Evolutionary conservation across 2,329 filamentous ascomycete genomes (phyloP), one percentile per base, ranked within the genome.

Genomic region (Kalmusia sp.): DNA sequence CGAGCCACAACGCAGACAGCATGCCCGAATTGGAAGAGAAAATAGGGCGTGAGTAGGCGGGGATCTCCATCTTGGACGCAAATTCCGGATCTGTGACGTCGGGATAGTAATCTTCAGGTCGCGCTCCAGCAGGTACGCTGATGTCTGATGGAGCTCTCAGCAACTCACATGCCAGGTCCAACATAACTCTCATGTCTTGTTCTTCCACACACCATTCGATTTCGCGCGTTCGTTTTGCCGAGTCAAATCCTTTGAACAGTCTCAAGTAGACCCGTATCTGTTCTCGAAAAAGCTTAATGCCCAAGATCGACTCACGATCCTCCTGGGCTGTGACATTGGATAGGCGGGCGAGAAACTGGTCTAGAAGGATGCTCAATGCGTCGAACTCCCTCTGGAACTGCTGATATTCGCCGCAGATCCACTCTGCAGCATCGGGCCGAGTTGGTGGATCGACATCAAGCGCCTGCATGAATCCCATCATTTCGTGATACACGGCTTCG

Each of bases 1-100:
- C 60, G 1, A 67, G 50, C 65, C 64, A 72, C 30, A 73, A 52
- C 0, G 59, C 68, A 11, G 63, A 52, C 3, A 67, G 45, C 6
- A 69, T 48, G 4, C 69, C 67, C 2, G 62, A 61, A 8, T 59
- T 51, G 1, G 63, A 62, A 1, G 65, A 62, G 51, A 71, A 73
- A 2, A 70, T 60, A 1, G 70, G 69, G 0, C 61, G 46, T 2
- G 34, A 24, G 33, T 31, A 45, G 7, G 37, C 30, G n/a, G 33
- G 41, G 43, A 31, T 41, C 4, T 52, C 30, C 5, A 17, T 46
- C 4, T 22, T 30, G 14, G 49, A 38, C 3, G 19, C 22, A 14
- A 53, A 25, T 30, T 37, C 35, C 11, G 39, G 45, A 12, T 60
- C 41, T 44, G 44, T 17, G 56, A 49, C 3, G 59, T 54, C 35